phyloP scores from a whole-genome alignment of 257 asterid species.

The Avicennia marina region DNA sequence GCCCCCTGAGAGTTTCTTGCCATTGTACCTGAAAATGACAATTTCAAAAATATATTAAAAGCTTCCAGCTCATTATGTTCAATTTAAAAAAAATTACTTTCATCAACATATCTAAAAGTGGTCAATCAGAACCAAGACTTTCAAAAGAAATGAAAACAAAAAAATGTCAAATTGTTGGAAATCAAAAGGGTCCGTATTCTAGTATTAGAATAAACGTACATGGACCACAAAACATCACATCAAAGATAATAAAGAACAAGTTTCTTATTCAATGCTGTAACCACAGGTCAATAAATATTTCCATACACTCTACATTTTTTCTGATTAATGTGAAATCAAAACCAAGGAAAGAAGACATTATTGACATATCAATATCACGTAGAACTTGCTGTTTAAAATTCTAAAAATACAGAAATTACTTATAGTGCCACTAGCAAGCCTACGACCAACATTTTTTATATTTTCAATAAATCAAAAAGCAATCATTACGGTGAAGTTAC shows the following conservation, averaged over 20 bases:
- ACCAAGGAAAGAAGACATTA: not conserved
- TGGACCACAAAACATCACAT: too few species aligned
- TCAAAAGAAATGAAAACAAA: not conserved
- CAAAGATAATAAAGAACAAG: too few species aligned
- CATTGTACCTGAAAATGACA: slow-evolving; percentile 70
- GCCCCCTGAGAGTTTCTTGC: slow-evolving; percentile 99
- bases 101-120: too few species aligned
- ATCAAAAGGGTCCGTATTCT: too few species aligned
- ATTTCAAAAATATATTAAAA: slow-evolving; percentile 17
- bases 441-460: too few species aligned
- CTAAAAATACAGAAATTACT: slow-evolving; percentile 7
- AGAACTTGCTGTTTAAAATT: slow-evolving; percentile 3
- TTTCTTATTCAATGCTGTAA: too few species aligned
- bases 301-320: not conserved
- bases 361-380: not conserved
- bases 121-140: not conserved
- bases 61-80: slow-evolving; percentile 4
- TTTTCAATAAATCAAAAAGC: too few species aligned
- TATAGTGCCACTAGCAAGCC: slow-evolving; percentile 11
- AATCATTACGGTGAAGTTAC: too few species aligned
- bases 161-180: not conserved
- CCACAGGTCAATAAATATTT: too few species aligned
- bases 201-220: too few species aligned
- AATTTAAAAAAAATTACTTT: too few species aligned
- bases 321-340: slow-evolving; percentile 2